Conservation (phyloP, 2,329 filamentous ascomycete genomes). For the Alternaria brassicicola region DNA sequence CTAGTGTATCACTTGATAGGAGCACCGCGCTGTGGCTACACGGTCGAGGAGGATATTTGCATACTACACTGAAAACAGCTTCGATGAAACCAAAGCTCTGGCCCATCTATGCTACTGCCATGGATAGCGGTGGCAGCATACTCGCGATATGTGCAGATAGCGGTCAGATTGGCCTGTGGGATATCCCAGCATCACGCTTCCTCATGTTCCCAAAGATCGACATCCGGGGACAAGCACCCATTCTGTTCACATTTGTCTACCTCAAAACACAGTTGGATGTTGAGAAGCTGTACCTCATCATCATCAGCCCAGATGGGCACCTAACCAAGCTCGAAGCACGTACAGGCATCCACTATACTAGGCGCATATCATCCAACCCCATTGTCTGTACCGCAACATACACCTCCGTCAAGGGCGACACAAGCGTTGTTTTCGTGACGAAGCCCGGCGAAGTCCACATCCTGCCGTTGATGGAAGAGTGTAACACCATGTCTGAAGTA, state of each 20-base stretch:
- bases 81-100: constrained; percentile 46
- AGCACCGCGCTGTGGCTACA: constrained; percentile 67
- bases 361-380: constrained; percentile 34
- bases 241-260: constrained; percentile 64
- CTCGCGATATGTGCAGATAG: constrained; percentile 68
- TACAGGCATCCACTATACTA: constrained; percentile 43
- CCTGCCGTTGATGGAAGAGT: constrained; percentile 30
- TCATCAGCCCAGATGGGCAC: constrained; percentile 69
- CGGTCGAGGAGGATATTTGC: constrained; percentile 37
- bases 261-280: constrained; percentile 36
- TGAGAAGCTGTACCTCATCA: constrained; percentile 55
- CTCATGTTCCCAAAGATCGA: constrained; percentile 60
- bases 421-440: constrained; percentile 42
- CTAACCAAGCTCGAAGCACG: constrained; percentile 64
- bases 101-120: constrained; percentile 64
- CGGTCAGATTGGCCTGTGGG: constrained; percentile 67
- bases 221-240: constrained; percentile 63
- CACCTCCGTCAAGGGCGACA: constrained; percentile 32
- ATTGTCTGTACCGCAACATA: constrained; percentile 41
- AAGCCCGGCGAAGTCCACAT: constrained; percentile 46
- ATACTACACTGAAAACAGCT: constrained; percentile 40
- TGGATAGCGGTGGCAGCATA: constrained; percentile 69
- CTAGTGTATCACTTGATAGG: constrained; percentile 74
- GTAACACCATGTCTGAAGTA: constrained; percentile 38
- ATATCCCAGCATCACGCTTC: constrained; percentile 63